These are phyloP conservation scores for Eucalyptus regnans DNA, from an alignment of 345 rosid species.

Conservation along the genomic window DNA sequence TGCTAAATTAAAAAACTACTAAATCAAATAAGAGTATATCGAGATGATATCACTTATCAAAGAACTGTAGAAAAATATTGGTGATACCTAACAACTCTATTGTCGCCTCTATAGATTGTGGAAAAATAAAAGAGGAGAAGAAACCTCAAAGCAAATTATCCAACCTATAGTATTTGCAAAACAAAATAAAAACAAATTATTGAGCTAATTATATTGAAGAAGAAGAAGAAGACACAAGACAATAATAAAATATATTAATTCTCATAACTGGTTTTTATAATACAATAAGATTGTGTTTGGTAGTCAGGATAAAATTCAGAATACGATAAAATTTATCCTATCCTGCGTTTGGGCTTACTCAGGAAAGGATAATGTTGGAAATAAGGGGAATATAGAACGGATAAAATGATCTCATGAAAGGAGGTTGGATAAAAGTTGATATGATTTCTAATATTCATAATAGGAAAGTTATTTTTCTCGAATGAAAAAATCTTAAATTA, in stretches of 20 bases:
- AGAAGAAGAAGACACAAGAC: background rate
- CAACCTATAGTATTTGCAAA: no score
- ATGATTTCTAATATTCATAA: no score
- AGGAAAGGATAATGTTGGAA: no score
- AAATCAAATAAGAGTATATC: background rate
- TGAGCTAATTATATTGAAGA: background rate
- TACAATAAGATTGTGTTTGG: background rate
- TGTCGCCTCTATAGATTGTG: background rate
- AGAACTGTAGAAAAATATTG: background rate
- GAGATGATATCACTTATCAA: no score
- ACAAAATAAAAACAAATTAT: background rate
- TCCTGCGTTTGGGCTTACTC: no score
- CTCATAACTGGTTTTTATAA: background rate
- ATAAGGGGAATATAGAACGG: no score
- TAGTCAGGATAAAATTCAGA: no score
- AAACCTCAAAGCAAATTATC: background rate
- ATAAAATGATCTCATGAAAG: no score
- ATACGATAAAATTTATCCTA: no score
- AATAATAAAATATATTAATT: background rate
- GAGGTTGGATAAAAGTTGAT: no score
- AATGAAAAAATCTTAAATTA: no score
- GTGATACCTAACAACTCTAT: background rate
- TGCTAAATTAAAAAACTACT: background rate
- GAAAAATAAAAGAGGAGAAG: background rate
- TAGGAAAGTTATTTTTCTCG: no score